These are phyloP conservation scores for Candida freyschussii DNA, from an alignment of 1,139 yeast genomes.

Conservation along the genomic window DNA sequence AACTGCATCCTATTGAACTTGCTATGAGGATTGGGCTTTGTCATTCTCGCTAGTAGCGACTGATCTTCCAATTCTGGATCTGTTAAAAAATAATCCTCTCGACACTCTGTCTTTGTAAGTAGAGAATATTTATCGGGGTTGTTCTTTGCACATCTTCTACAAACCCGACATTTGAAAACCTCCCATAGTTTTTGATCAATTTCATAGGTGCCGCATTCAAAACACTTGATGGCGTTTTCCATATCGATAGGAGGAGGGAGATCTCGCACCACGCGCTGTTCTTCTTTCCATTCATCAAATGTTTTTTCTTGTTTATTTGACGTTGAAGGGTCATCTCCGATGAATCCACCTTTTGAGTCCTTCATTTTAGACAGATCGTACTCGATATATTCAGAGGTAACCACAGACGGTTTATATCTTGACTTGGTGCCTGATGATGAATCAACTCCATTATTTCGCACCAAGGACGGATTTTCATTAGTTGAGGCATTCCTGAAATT, in stretches of 20 bases:
- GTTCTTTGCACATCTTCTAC: slow-evolving; percentile 67
- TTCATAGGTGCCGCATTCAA: slow-evolving; percentile 74
- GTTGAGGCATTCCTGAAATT: slow-evolving; percentile 27
- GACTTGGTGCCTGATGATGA: slow-evolving; percentile 5
- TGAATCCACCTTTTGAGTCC: slow-evolving; percentile 85
- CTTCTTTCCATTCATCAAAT: slow-evolving; percentile 74
- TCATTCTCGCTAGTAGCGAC: slow-evolving; percentile 65
- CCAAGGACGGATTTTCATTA: slow-evolving; percentile 15
- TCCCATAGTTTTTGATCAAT: slow-evolving; percentile 68
- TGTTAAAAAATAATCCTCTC: slow-evolving; percentile 85
- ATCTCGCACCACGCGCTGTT: slow-evolving; percentile 49
- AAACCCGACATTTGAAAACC: slow-evolving; percentile 69
- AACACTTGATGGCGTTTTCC: slow-evolving; percentile 69
- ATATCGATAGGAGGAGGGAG: slow-evolving; percentile 70
- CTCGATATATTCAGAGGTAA: slow-evolving; percentile 75
- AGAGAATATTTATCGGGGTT: slow-evolving; percentile 85
- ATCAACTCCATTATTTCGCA: slow-evolving; percentile 12
- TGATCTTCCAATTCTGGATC: slow-evolving; percentile 85
- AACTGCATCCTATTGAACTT: slow-evolving; percentile 91
- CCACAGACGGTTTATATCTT: slow-evolving; percentile 35
- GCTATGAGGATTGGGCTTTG: slow-evolving; percentile 90
- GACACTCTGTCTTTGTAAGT: slow-evolving; percentile 91
- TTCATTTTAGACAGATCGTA: slow-evolving; percentile 87
- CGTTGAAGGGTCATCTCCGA: slow-evolving; percentile 36
- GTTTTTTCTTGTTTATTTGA: slow-evolving; percentile 36